phyloP scores from a whole-genome alignment of 2,329 filamentous ascomycete genomes.

The Fusarium cicatricum region DNA sequence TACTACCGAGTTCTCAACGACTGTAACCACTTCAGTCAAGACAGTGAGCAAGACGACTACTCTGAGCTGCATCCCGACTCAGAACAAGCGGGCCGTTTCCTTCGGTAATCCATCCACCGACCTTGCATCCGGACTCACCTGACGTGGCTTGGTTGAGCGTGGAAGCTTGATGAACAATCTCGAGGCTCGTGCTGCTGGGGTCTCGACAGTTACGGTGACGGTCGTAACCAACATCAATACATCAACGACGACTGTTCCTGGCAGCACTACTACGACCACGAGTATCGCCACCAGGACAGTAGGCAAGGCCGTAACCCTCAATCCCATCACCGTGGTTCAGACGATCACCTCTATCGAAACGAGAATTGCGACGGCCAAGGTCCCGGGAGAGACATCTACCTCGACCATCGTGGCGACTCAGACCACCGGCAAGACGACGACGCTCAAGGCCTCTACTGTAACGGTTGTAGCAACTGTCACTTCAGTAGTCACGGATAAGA shows the following conservation, averaged over 20 bases:
- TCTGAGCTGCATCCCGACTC: slow-evolving; percentile 30
- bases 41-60: slow-evolving; percentile 31
- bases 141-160: slow-evolving; percentile 15
- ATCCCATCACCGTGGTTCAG: slow-evolving; percentile 18
- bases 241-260: slow-evolving; percentile 17
- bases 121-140: slow-evolving; percentile 13
- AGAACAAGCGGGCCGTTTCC: slow-evolving; percentile 24
- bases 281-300: slow-evolving; percentile 18
- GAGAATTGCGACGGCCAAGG: slow-evolving; percentile 10
- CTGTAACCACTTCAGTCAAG: slow-evolving; percentile 34
- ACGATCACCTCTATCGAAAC: slow-evolving; percentile 22
- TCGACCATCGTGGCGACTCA: slow-evolving; percentile 25
- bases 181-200: slow-evolving; percentile 15
- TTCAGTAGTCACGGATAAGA: slow-evolving; percentile 22
- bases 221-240: slow-evolving; percentile 28
- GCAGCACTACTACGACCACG: slow-evolving; percentile 23
- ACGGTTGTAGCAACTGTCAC: slow-evolving; percentile 24
- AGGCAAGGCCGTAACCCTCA: slow-evolving; percentile 24
- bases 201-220: slow-evolving; percentile 18
- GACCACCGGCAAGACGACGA: slow-evolving; percentile 34
- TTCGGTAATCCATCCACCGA: slow-evolving; percentile 25
- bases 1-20: slow-evolving; percentile 32
- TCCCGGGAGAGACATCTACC: slow-evolving; percentile 27
- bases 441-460: slow-evolving; percentile 30
- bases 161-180: slow-evolving; percentile 13